Evolutionary conservation across 192 early-diverging fungal genomes (phyloP).

Genomic region (Umbelopsis sp.): DNA sequence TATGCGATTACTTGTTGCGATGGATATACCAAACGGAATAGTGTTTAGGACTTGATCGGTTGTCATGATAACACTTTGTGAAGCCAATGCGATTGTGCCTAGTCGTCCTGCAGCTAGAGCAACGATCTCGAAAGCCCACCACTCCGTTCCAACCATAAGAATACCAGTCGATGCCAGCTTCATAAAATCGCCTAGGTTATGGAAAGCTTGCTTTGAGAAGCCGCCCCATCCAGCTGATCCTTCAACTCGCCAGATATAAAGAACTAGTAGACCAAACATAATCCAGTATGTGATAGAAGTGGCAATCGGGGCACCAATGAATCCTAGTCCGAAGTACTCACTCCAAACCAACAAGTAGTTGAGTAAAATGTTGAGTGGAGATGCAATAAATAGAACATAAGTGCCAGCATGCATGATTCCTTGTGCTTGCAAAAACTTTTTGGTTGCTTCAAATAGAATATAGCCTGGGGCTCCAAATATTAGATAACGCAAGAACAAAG

Average conservation of each 20-base stretch:
- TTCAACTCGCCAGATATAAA: conserved; percentile 65
- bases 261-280: conserved; percentile 61
- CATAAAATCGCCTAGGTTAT: conserved; percentile 58
- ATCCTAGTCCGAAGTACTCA: conserved; percentile 65
- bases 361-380: conserved; percentile 72
- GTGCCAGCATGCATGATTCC: conserved; percentile 88
- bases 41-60: conserved; percentile 49
- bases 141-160: conserved; percentile 79
- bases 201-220: conserved; percentile 71
- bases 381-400: conserved; percentile 65
- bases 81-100: conserved; percentile 53
- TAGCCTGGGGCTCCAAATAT: conserved; percentile 75
- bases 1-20: conserved; percentile 53
- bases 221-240: conserved; percentile 87
- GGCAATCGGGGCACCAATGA: conserved; percentile 84
- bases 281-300: conserved; percentile 76
- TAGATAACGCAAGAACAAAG: conserved; percentile 62
- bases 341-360: conserved; percentile 86
- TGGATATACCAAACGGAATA: conserved; percentile 51
- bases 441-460: conserved; percentile 81
- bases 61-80: conserved; percentile 57
- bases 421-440: conserved; percentile 86
- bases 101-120: conserved; percentile 67
- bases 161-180: conserved; percentile 79
- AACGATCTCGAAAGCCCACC: conserved; percentile 75